These are phyloP conservation scores for Ceratocystis colombiana DNA, from an alignment of 2,329 filamentous ascomycete species.

Conservation along the genomic window DNA sequence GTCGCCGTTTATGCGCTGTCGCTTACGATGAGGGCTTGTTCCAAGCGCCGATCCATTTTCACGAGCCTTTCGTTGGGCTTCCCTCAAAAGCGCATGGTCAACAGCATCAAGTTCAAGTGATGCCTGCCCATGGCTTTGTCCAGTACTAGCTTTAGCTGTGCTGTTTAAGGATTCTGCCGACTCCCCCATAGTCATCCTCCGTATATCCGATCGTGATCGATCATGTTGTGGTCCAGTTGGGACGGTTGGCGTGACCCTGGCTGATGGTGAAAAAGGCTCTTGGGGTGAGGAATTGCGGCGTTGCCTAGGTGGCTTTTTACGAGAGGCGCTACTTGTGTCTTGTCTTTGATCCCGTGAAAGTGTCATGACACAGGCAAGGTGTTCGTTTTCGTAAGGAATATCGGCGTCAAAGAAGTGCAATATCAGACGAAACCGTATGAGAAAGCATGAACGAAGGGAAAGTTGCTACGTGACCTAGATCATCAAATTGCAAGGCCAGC, in stretches of 20 bases:
- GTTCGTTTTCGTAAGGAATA: background rate
- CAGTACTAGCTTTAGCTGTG: conserved; percentile 19
- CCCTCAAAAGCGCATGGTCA: conserved; percentile 43
- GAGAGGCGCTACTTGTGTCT: background rate
- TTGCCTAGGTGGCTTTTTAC: background rate
- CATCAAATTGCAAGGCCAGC: background rate
- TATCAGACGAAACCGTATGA: background rate
- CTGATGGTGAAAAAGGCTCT: background rate
- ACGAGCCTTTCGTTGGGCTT: conserved; percentile 36
- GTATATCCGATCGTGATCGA: conserved; percentile 21
- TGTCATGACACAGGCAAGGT: conserved; percentile 5
- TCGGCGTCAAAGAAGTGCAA: background rate
- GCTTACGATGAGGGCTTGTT: conserved; percentile 48
- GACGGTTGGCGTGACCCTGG: conserved; percentile 13
- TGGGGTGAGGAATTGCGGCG: conserved; percentile 9
- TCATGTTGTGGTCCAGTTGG: conserved; percentile 12
- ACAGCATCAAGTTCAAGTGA: conserved; percentile 42
- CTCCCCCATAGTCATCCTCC: conserved; percentile 8
- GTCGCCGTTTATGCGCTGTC: conserved; percentile 51
- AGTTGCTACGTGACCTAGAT: background rate
- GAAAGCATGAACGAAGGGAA: background rate
- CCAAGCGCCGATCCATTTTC: conserved; percentile 42
- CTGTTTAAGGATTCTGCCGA: conserved; percentile 23
- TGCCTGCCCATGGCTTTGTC: conserved; percentile 31
- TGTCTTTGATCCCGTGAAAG: conserved; percentile 14